Percentiles rank a stretch among this genome's conserved stretches.
Conservation (phyloP, 2,329 filamentous ascomycete species). For the Ophiostoma pallidulum region DNA sequence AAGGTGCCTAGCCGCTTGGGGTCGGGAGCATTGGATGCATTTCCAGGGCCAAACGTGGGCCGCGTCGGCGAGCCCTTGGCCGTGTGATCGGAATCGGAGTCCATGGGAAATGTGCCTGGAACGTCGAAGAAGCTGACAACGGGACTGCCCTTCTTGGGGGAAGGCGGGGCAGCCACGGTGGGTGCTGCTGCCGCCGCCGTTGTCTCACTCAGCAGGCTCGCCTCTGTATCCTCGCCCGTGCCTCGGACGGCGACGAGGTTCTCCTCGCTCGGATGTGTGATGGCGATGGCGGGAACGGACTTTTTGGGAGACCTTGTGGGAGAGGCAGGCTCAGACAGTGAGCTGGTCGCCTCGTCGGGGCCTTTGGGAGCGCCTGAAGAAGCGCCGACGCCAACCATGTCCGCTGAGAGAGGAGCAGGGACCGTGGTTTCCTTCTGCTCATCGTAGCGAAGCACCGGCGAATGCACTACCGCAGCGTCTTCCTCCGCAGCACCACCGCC, state of each 20-base stretch:
- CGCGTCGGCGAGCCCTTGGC: constrained; percentile 2
- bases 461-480: constrained; percentile 1
- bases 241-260: constrained; percentile 15
- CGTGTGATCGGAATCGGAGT: constrained; percentile 23
- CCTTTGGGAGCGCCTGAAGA: neutral
- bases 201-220: no score
- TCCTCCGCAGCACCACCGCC: neutral
- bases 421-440: constrained; percentile 15
- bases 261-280: constrained; percentile 32
- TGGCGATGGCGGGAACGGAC: constrained; percentile 34
- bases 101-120: constrained; percentile 50
- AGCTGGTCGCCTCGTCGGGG: neutral
- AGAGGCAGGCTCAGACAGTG: neutral
- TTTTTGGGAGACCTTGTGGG: constrained; percentile 1
- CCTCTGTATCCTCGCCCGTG: neutral
- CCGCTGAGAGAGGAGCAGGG: constrained; percentile 1
- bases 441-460: constrained; percentile 16
- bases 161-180: neutral
- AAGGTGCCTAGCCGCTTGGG: constrained; percentile 14
- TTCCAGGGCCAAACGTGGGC: neutral
- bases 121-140: constrained; percentile 33
- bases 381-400: neutral
- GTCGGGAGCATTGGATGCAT: neutral
- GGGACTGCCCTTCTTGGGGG: neutral
- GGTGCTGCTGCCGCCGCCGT: neutral